Conservation (phyloP, 2,329 filamentous ascomycete species). For the Stagonosporopsis tanaceti region DNA sequence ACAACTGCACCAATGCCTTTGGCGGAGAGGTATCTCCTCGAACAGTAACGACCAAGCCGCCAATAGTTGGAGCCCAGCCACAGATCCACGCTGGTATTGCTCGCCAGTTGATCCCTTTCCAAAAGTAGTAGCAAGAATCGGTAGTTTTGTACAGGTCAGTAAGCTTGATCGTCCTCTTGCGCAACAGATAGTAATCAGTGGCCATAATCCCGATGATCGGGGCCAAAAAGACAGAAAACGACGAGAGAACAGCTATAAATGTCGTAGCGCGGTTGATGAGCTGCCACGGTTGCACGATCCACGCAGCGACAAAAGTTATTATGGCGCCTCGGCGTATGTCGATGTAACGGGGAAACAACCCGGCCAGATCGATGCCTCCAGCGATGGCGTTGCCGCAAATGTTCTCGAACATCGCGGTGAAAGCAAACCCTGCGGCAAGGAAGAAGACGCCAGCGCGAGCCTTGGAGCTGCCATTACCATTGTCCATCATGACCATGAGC, state of each 20-base stretch:
- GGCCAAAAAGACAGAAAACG: slow-evolving; percentile 53
- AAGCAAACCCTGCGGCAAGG: slow-evolving; percentile 45
- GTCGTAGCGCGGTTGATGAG: slow-evolving; percentile 48
- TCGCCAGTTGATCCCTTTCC: slow-evolving; percentile 55
- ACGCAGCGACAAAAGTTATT: slow-evolving; percentile 47
- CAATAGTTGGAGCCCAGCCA: slow-evolving; percentile 56
- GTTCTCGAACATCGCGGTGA: slow-evolving; percentile 53
- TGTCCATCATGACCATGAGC: slow-evolving; percentile 56
- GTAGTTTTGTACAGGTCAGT: slow-evolving; percentile 49
- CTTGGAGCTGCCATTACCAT: slow-evolving; percentile 52
- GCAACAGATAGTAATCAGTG: slow-evolving; percentile 50
- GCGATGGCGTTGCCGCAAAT: slow-evolving; percentile 47
- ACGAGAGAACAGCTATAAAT: slow-evolving; percentile 51
- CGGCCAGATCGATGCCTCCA: slow-evolving; percentile 49
- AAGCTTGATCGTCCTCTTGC: slow-evolving; percentile 46
- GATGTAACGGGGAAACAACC: slow-evolving; percentile 45
- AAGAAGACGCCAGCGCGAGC: slow-evolving; percentile 49
- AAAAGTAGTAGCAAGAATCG: slow-evolving; percentile 55
- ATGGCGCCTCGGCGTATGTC: slow-evolving; percentile 48
- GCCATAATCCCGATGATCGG: slow-evolving; percentile 53
- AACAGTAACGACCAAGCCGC: slow-evolving; percentile 51
- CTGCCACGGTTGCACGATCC: slow-evolving; percentile 50
- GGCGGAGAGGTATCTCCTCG: slow-evolving; percentile 46
- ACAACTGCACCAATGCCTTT: slow-evolving; percentile 53
- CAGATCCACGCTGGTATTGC: slow-evolving; percentile 54